phyloP scores from a whole-genome alignment of 495 filamentous ascomycete species.

The Penicillium tannophilum region DNA sequence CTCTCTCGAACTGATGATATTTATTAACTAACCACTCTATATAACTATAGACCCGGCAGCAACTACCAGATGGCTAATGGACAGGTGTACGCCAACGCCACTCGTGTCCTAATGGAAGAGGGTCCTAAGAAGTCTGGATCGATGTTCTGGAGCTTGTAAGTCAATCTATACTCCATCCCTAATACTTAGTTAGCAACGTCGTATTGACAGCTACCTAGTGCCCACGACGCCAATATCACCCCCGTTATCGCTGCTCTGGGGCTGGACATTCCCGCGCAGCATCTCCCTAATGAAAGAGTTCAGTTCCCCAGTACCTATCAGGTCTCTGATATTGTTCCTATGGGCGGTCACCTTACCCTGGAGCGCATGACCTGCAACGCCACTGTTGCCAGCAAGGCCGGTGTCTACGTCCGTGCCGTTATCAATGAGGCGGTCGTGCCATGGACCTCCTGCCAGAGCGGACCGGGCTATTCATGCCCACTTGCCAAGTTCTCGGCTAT shows the following conservation, averaged over 20 bases:
- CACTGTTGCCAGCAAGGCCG: conserved; percentile 29
- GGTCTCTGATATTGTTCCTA: conserved; percentile 28
- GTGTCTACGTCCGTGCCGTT: conserved; percentile 22
- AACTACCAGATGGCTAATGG: conserved; percentile 50
- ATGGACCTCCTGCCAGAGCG: conserved; percentile 17
- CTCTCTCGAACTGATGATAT: no score
- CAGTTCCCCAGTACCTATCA: no score
- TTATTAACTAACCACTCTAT: not conserved
- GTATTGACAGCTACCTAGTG: conserved; percentile 27
- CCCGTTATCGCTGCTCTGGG: conserved; percentile 46
- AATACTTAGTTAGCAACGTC: no score
- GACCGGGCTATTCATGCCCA: conserved; percentile 30
- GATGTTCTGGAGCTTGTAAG: conserved; percentile 56
- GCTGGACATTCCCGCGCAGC: conserved; percentile 38
- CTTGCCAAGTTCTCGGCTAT: conserved; percentile 17
- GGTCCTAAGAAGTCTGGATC: conserved; percentile 42
- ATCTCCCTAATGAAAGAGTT: conserved; percentile 44
- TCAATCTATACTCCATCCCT: not conserved
- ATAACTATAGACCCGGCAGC: conserved; percentile 43
- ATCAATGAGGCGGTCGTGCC: conserved; percentile 11
- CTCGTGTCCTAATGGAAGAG: conserved; percentile 44
- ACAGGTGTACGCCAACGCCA: conserved; percentile 56
- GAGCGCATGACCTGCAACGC: conserved; percentile 47
- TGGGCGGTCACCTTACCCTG: conserved; percentile 50
- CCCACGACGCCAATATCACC: conserved; percentile 56